These are phyloP conservation scores for Penicillium malachiteum DNA, from an alignment of 495 filamentous ascomycete genomes.

Conservation along the genomic window DNA sequence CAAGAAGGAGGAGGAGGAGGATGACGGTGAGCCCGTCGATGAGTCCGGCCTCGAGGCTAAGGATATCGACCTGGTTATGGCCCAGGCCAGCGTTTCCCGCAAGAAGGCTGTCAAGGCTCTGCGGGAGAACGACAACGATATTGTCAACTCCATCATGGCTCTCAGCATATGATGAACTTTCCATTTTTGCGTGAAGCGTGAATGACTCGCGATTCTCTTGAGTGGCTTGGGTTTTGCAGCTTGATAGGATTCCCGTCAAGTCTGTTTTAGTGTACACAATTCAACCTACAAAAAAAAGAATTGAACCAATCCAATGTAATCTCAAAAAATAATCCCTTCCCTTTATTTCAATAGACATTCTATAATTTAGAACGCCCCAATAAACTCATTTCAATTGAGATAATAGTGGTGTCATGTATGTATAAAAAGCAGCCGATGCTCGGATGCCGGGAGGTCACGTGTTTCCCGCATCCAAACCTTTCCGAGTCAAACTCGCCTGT, in stretches of 20 bases:
- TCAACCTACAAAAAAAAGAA: slow-evolving; percentile 36
- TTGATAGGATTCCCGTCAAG: slow-evolving; percentile 26
- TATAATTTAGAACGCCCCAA: background rate
- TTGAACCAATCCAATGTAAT: slow-evolving; percentile 26
- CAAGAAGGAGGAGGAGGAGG: slow-evolving; percentile 87
- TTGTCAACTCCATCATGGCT: slow-evolving; percentile 99
- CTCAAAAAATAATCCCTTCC: background rate
- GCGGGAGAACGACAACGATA: slow-evolving; percentile 99
- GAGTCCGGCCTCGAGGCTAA: slow-evolving; percentile 92
- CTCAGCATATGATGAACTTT: slow-evolving; percentile 75
- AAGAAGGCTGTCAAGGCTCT: slow-evolving; percentile 99
- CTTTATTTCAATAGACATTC: background rate
- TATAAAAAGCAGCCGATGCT: slow-evolving; percentile 20
- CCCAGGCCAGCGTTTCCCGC: slow-evolving; percentile 89
- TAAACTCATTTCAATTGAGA: background rate
- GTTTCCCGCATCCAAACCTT: slow-evolving; percentile 45
- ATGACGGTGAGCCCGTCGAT: slow-evolving; percentile 94
- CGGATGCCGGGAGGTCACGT: slow-evolving; percentile 47
- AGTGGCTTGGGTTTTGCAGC: slow-evolving; percentile 35
- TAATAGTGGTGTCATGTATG: slow-evolving; percentile 1
- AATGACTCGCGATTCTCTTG: slow-evolving; percentile 17
- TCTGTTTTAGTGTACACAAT: slow-evolving; percentile 43
- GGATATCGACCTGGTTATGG: slow-evolving; percentile 99
- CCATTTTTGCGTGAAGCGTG: background rate
- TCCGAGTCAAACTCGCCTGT: slow-evolving; percentile 45